phyloP scores from a whole-genome alignment of 2,329 filamentous ascomycete species.

The Diaporthe citrichinensis region DNA sequence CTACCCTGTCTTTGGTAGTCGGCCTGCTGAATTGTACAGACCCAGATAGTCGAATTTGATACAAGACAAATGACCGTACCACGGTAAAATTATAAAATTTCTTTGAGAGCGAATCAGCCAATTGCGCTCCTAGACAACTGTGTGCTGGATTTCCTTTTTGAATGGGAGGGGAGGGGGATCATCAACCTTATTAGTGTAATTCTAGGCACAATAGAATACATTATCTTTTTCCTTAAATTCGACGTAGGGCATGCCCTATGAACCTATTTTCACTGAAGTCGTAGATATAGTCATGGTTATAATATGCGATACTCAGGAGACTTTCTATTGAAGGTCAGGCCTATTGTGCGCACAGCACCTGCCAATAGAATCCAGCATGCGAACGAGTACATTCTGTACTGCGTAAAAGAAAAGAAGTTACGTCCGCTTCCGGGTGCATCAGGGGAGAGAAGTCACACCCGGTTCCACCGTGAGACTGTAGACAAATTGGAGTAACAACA shows the following conservation, averaged over 20 bases:
- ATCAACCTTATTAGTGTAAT: not conserved
- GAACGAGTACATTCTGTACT: not conserved
- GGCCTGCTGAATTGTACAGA: too few species aligned
- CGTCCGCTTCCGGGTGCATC: not conserved
- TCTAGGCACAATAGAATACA: not conserved
- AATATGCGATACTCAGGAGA: not conserved
- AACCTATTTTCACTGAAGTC: too few species aligned
- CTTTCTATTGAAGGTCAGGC: accelerated
- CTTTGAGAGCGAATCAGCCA: too few species aligned
- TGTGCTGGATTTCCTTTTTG: too few species aligned
- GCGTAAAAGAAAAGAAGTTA: not conserved
- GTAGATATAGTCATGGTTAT: not conserved
- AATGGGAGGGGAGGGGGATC: too few species aligned
- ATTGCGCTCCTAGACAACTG: too few species aligned
- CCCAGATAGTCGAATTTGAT: too few species aligned
- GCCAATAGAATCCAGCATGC: not conserved
- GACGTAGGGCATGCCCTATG: too few species aligned
- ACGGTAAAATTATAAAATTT: too few species aligned
- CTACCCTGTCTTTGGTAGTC: too few species aligned
- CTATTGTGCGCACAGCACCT: not conserved
- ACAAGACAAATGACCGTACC: too few species aligned
- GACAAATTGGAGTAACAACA: not conserved
- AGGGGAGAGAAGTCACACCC: not conserved
- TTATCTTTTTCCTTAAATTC: not conserved
- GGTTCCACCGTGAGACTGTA: not conserved